Evolutionary conservation across 306 rosid genomes (phyloP), one percentile per base, ranked within the genome.

Genomic region (Hippophae rhamnoides): DNA sequence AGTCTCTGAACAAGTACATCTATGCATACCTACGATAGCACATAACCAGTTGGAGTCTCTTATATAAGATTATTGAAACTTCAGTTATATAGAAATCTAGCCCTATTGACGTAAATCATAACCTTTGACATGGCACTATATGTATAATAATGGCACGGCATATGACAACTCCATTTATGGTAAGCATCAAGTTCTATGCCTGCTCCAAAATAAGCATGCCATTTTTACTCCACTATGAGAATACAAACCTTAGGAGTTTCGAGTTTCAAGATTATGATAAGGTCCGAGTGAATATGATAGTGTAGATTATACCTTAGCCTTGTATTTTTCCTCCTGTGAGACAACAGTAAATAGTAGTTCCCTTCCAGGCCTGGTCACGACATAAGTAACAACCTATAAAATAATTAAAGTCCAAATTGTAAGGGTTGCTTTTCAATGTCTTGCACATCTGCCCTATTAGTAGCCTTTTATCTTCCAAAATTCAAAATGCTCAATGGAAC

Each of bases 251-350:
- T 26, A 38, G 25, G 14, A 50, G 13, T 13, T 47, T 26, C 12
- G 3, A 10, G 31, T 41, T 41, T 54, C 13, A 14, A 52, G 59
- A n/a, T 42, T 6, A 43, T 13, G 52, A 31, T 13, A 57, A 14
- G 1, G n/a, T 9, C 47, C 31, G 48, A 27, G 41, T 10, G 43
- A 38, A 3, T 45, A 60, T 61, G 23, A 42, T 23, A 45, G 27
- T 41, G 47, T 66, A 75, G 50, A 38, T 13, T 66, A 12, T 84
- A 66, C 99, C 83, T 92, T 88, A 47, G 99, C 99, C 77, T 88
- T 92, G 88, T 86, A 92, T 74, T 92, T 92, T 74, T 92, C 96
- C 57, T 88, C 99, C 80, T 80, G 90, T n/a, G 96, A 84, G 58
- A 92, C 99, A 75, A 92, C 95, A 10, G 96, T 82, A 67, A 88